Conservation (phyloP, 2,329 filamentous ascomycete species). For the Botrytis porri region DNA sequence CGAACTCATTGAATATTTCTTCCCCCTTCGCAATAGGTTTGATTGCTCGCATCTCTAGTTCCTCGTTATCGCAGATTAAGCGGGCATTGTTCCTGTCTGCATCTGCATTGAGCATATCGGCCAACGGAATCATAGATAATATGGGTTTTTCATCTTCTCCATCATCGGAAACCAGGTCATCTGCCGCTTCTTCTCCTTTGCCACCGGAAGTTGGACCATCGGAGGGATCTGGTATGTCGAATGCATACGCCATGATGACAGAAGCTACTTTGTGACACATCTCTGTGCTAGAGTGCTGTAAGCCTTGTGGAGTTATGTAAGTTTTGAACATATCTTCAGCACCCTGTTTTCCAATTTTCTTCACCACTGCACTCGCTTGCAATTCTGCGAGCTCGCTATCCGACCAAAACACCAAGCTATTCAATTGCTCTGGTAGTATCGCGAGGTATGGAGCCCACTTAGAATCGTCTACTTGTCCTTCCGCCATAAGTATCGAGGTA, state of each 20-base stretch:
- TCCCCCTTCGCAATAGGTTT: constrained; percentile 55
- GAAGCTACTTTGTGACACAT: constrained; percentile 62
- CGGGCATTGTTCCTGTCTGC: constrained; percentile 62
- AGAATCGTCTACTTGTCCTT: constrained; percentile 31
- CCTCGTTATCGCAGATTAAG: constrained; percentile 37
- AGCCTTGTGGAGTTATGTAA: constrained; percentile 52
- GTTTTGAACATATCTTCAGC: constrained; percentile 57
- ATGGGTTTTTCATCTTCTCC: constrained; percentile 44
- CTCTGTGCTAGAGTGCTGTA: constrained; percentile 43
- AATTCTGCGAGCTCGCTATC: constrained; percentile 57
- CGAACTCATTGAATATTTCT: constrained; percentile 61
- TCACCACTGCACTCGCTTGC: constrained; percentile 59
- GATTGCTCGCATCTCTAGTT: constrained; percentile 61
- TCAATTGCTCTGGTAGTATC: constrained; percentile 57
- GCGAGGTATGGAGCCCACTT: constrained; percentile 55
- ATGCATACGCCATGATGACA: constrained; percentile 71
- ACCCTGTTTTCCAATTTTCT: constrained; percentile 60
- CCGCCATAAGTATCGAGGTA: constrained; percentile 29
- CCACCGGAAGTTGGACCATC: constrained; percentile 45
- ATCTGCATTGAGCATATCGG: constrained; percentile 70
- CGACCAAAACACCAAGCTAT: constrained; percentile 70
- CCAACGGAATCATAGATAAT: constrained; percentile 68
- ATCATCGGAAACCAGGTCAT: constrained; percentile 46
- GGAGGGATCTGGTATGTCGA: constrained; percentile 51
- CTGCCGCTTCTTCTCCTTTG: constrained; percentile 46